Conservation (phyloP, 345 rosid genomes). For the Eucalyptus shirleyi region DNA sequence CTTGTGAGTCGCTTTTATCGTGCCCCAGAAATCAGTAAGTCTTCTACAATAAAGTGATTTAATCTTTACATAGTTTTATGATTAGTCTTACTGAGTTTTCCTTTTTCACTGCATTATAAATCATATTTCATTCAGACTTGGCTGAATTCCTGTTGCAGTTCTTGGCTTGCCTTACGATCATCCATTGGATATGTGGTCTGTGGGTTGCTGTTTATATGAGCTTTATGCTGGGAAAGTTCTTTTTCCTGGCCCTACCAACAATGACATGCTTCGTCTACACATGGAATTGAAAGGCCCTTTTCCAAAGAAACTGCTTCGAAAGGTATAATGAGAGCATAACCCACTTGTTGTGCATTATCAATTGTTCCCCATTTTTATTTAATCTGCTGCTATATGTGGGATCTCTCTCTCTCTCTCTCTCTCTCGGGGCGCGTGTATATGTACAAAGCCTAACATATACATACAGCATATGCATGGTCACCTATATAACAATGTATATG, state of each 20-base stretch:
- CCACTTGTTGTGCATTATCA: neutral
- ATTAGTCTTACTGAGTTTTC: neutral
- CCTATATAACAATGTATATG: neutral
- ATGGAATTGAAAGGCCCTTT: constrained; percentile 96
- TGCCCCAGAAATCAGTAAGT: constrained; percentile 98
- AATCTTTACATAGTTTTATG: neutral
- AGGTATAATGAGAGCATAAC: constrained; percentile 24
- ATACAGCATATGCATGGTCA: neutral
- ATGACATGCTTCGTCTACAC: constrained; percentile 98
- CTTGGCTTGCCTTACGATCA: constrained; percentile 98
- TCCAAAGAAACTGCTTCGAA: constrained; percentile 96
- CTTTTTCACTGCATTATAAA: neutral
- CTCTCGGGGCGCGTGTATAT: neutral
- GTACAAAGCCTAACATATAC: neutral
- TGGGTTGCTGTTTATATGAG: constrained; percentile 97
- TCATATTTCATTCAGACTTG: neutral
- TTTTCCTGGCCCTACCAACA: constrained; percentile 89
- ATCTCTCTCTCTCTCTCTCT: neutral
- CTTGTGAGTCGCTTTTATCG: constrained; percentile 99
- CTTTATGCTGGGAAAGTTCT: constrained; percentile 96
- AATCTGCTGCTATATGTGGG: neutral
- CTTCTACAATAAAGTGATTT: neutral
- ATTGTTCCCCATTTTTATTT: neutral
- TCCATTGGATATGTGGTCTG: constrained; percentile 98
- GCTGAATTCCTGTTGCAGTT: constrained; percentile 43